phyloP scores from a whole-genome alignment of 352 stramenopile species.

The Pythium volutum region DNA sequence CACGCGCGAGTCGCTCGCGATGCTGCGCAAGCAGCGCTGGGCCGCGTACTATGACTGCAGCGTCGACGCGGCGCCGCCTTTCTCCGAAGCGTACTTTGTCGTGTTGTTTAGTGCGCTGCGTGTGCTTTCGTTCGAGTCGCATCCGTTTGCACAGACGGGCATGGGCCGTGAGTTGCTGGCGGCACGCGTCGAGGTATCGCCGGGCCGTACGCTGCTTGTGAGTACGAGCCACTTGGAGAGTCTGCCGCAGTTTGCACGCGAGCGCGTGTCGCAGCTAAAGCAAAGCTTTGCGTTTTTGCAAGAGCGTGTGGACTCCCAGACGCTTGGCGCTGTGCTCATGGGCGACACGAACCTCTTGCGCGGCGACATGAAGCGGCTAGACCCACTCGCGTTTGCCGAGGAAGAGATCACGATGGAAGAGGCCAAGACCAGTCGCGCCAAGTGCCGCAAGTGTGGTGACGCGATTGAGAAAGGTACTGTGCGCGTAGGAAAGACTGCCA shows the following conservation, averaged over 20 bases:
- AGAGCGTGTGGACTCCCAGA: conserved; percentile 37
- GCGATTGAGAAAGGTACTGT: conserved; percentile 42
- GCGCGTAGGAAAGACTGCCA: conserved; percentile 52
- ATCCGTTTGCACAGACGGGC: conserved; percentile 64
- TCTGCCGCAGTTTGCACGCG: conserved; percentile 46
- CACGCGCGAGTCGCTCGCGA: conserved; percentile 51
- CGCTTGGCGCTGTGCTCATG: conserved; percentile 71
- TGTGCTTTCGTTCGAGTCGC: conserved; percentile 50
- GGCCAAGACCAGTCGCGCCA: conserved; percentile 47
- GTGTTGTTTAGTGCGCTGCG: conserved; percentile 74
- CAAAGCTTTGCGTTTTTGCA: conserved; percentile 48
- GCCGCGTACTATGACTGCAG: conserved; percentile 78
- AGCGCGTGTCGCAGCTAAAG: conserved; percentile 51
- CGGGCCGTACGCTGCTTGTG: conserved; percentile 46
- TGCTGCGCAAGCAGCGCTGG: conserved; percentile 65
- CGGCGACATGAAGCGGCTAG: conserved; percentile 57
- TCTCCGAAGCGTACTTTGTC: conserved; percentile 75
- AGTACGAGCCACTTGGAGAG: conserved; percentile 73
- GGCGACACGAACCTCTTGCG: conserved; percentile 70
- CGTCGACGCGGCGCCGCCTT: conserved; percentile 55
- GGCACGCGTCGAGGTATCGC: conserved; percentile 49
- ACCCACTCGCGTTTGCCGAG: conserved; percentile 31
- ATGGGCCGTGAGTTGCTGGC: conserved; percentile 73
- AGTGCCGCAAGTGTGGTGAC: conserved; percentile 49
- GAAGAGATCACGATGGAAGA: conserved; percentile 51